phyloP scores from a whole-genome alignment of 139 green algal species.

The Volvox reticuliferus region DNA sequence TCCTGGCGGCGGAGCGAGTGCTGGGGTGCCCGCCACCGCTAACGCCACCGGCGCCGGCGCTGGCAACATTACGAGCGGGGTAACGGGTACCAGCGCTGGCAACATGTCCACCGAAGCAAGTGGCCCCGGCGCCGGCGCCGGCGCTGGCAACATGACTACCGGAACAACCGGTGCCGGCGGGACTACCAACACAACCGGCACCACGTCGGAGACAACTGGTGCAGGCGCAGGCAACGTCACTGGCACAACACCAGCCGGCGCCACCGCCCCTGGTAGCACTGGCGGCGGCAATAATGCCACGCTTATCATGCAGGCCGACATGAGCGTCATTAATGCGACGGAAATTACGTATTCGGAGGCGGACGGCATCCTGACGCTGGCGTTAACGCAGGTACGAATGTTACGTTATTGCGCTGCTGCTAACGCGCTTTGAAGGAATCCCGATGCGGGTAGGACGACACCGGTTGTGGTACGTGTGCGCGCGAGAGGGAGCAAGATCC shows the following conservation, averaged over 20 bases:
- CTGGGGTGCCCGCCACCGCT: no score
- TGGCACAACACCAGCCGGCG: background rate
- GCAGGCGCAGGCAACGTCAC: background rate
- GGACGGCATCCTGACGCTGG: constrained; percentile 32
- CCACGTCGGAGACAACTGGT: background rate
- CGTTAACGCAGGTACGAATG: constrained; percentile 10
- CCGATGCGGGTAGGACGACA: no score
- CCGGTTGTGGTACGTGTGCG: no score
- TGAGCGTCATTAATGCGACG: constrained; percentile 14
- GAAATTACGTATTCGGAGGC: constrained; percentile 27
- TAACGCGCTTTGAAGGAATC: no score
- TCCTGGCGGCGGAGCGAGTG: background rate
- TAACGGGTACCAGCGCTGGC: background rate
- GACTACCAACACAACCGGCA: background rate
- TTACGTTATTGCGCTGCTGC: no score
- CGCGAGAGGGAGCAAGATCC: no score
- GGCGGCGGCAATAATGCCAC: constrained; percentile 18
- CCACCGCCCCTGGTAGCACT: background rate
- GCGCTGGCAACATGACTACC: background rate
- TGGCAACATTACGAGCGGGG: background rate
- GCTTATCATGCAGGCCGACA: background rate
- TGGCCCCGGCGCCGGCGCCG: background rate
- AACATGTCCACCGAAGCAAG: background rate
- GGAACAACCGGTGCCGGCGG: background rate
- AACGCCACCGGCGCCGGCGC: background rate